Evolutionary conservation across 2,329 filamentous ascomycete genomes (phyloP), one percentile per base, ranked within the genome.

Genomic region (Diplodia intermedia): DNA sequence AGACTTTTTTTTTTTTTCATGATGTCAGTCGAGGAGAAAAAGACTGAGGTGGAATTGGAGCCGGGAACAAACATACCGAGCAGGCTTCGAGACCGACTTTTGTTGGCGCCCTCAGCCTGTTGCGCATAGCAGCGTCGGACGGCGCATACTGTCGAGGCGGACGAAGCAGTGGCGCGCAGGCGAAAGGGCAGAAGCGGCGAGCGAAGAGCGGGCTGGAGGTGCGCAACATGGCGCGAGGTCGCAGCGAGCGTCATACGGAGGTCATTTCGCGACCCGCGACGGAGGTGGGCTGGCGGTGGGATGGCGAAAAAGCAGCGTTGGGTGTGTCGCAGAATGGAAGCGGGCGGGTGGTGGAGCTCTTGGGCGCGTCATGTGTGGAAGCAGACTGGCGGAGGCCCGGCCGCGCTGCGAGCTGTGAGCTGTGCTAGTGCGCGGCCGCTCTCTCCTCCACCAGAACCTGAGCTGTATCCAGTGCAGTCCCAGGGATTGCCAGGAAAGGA

Each of bases 1-100:
- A 74, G 36, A 80, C 75, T 79, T 72, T 26, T 38, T 53, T 53
- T 53, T 53, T 29, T n/a, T 12, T 23, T 23, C 47, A 12, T n/a
- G 3, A n/a, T 15, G 61, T 54, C 60, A 71, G 70, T 23, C 56
- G 69, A 33, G 12, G 40, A n/a, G 55, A 20, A 11, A 4, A n/a
- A 23, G n/a, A 18, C 14, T 49, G 9, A n/a, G 15, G 23, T 4
- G 31, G 11, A 12, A 50, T n/a, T 40, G 29, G 47, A 12, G 8
- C 29, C 31, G 43, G n/a, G 9, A 8, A 26, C 33, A 26, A 8
- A 26, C 33, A 26, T 43, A 63, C 57, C 52, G 38, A 68, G 66
- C 15, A 68, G 57, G 18, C 56, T 68, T 6, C n/a, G 14, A 14
- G 63, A 56, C 23, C 63, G 49, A 29, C 26, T n/a, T 23, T 33